These are phyloP conservation scores for Tuber melanosporum DNA, from an alignment of 495 filamentous ascomycete genomes.

Conservation along the genomic window DNA sequence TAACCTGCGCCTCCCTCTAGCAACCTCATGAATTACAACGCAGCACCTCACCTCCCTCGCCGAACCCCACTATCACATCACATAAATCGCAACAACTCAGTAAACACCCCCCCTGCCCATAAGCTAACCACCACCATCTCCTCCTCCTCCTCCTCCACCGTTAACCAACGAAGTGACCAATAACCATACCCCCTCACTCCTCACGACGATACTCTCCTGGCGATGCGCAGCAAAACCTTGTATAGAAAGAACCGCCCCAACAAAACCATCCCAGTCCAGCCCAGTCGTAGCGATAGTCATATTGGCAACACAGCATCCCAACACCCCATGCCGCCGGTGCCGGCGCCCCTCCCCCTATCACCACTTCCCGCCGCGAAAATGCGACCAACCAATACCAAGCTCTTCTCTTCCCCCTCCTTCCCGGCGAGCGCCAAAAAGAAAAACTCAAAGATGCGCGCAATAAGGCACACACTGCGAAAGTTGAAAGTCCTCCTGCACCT, in stretches of 20 bases:
- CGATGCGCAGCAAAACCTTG: background rate
- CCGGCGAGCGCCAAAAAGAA: background rate
- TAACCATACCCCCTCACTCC: constrained; percentile 1
- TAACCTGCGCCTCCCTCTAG: background rate
- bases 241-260: background rate
- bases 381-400: background rate
- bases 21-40: background rate
- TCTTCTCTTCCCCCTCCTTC: background rate
- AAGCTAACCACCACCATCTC: background rate
- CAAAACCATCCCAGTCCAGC: background rate
- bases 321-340: background rate
- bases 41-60: background rate
- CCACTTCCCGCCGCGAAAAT: background rate
- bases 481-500: background rate
- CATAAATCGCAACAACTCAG: background rate
- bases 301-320: background rate
- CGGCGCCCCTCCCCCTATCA: background rate
- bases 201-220: background rate
- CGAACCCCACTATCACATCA: background rate
- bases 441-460: background rate
- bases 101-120: background rate
- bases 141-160: background rate
- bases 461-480: background rate
- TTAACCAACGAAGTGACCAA: background rate
- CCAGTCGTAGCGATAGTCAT: background rate